Base-by-base conservation (phyloP, 2,329 filamentous ascomycete genomes). In the Colletotrichum incanum region DNA sequence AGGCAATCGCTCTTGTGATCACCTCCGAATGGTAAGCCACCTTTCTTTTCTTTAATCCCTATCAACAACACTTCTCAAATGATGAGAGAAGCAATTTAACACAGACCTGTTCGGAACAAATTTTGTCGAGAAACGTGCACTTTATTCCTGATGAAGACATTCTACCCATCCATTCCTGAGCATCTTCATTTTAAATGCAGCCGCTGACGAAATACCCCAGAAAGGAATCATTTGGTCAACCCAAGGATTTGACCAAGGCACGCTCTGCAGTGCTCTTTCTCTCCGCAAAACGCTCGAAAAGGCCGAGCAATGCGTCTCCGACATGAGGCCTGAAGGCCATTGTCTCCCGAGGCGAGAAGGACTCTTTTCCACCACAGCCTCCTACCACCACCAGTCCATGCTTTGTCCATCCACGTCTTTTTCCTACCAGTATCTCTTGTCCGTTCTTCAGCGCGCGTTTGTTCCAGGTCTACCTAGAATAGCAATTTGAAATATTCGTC, bases 21-120 rank as follows among this genome's bases (percentile, higher is more conserved):
- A 45, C 56, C 18, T 18, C 11, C 14, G 20, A 39, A 18, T 58
- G 66, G 71, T 73, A 71, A 71, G 67, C 52, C 20, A 11, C 31
- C 23, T 7, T 26, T 16, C 26, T 43, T 14, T 43, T 37, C 16
- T 28, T 41, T 26, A 11, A n/a, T 37, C 37, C 16, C 14, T 18
- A 39, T 52, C 11, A n/a, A 9, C n/a, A 41, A 52, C 26, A 26
- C 16, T n/a, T 45, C 43, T 61, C 60, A 65, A 68, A 77, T 79
- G 77, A 81, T 79, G 77, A 81, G 72, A 76, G 47, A 76, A 64
- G 65, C 78, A 78, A 60, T 60, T 65, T 45, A 59, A 76, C 78
- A 80, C 78, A 79, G 78, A 80, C 79, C 78, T 81, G 78, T 80
- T 80, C 79, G 77, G 77, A 78, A 80, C 58, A 37, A 37, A 28